Evolutionary conservation across 2,329 filamentous ascomycete genomes (phyloP).

Genomic region (Amauroascus niger): DNA sequence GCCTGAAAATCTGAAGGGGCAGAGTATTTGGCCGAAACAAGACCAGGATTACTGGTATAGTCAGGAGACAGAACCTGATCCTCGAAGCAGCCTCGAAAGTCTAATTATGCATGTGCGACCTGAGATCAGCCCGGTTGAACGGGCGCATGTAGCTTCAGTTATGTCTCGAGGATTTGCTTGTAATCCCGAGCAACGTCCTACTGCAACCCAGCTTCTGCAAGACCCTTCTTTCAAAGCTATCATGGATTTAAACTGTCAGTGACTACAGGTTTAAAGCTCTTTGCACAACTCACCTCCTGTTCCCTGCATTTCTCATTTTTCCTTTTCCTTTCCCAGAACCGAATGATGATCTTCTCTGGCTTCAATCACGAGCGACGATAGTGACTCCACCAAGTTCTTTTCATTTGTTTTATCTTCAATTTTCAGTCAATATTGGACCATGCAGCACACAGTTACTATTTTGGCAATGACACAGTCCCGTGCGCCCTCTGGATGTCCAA

Average conservation of each 20-base stretch:
- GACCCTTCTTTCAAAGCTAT: slow-evolving; percentile 25
- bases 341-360: too few relatives aligned
- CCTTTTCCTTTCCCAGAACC: not conserved
- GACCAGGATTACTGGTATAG: slow-evolving; percentile 25
- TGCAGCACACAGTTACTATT: too few relatives aligned
- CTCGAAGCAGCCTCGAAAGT: not conserved
- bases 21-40: slow-evolving; percentile 13
- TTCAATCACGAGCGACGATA: too few relatives aligned
- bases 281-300: not conserved
- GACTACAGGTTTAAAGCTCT: not conserved
- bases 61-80: slow-evolving; percentile 14
- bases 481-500: too few relatives aligned
- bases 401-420: too few relatives aligned
- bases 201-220: slow-evolving; percentile 22
- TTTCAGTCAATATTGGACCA: too few relatives aligned
- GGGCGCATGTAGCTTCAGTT: slow-evolving; percentile 15
- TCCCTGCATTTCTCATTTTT: not conserved
- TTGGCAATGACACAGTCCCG: too few relatives aligned
- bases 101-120: not conserved
- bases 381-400: too few relatives aligned
- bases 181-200: slow-evolving; percentile 20
- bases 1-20: slow-evolving; percentile 16
- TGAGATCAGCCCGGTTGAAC: slow-evolving; percentile 7
- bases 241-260: slow-evolving; percentile 18
- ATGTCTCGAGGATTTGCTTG: slow-evolving; percentile 24